Evolutionary conservation across 345 rosid genomes (phyloP).

Genomic region (Rhizophora apiculata): DNA sequence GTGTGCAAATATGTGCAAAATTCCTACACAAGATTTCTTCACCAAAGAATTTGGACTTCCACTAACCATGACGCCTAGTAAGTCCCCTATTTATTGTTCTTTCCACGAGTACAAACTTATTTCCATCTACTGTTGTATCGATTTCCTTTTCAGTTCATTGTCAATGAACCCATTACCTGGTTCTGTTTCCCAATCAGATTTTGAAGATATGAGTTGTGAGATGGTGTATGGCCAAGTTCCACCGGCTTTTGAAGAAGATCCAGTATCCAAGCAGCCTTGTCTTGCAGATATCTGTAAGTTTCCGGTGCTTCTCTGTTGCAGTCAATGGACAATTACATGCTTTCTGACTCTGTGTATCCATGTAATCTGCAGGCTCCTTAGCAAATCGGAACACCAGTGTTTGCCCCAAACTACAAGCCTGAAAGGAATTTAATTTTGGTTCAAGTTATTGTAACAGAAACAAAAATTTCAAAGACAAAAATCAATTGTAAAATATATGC

Average conservation of each 20-base stretch:
- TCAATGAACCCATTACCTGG: neutral
- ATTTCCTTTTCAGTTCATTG: too few species aligned
- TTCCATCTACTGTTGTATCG: too few species aligned
- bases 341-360: constrained; percentile 6
- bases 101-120: too few species aligned
- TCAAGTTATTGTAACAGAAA: neutral
- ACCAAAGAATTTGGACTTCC: constrained; percentile 97
- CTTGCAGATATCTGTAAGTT: constrained; percentile 56
- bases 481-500: too few species aligned
- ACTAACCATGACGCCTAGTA: constrained; percentile 89
- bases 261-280: constrained; percentile 59
- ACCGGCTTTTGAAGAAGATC: constrained; percentile 72
- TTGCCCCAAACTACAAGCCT: constrained; percentile 55
- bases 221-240: constrained; percentile 93
- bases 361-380: constrained; percentile 46
- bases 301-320: neutral
- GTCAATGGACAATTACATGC: neutral
- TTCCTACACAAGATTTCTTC: constrained; percentile 97
- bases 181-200: constrained; percentile 43
- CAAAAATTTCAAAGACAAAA: neutral
- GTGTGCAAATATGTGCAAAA: constrained; percentile 97
- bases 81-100: neutral
- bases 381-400: constrained; percentile 38
- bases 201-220: constrained; percentile 96
- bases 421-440: constrained; percentile 11